Evolutionary conservation across 2,329 filamentous ascomycete species (phyloP), one percentile per base, ranked within the genome.

Genomic region (Fusarium humuli): DNA sequence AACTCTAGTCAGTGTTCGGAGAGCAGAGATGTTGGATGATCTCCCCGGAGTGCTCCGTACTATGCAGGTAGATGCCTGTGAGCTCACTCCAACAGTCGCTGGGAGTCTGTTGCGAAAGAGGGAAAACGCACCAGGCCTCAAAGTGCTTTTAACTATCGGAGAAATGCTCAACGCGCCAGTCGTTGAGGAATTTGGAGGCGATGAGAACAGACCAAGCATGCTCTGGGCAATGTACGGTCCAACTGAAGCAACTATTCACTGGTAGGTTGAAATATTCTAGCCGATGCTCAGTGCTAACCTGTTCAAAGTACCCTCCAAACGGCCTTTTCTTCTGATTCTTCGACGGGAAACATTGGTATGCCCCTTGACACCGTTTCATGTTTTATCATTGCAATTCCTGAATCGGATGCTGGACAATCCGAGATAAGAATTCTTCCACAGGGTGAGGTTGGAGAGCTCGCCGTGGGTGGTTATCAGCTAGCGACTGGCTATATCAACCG

Each of bases 171-270:
- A 92, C 6, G 84, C 86, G 44, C 87, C 88, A 11, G 91, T 98
- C 3, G 85, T 97, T 23, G 82, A 88, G 37, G 93, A 97, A 76
- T 98, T 96, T 83, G 94, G 93, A 8, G 88, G 88, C 4, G 81
- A 83, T 12, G 75, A 79, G 1, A 76, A 76, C 1, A 80, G 80
- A 10, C 77, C 82, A 3, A 90, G 92, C 71, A 90, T 97, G 45
- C 84, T 98, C 1, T 94, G 93, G 87, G 94, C 91, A 34, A 97
- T 97, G 94, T 98, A 98, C 76, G 94, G 94, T 1, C 94, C 94
- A 3, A 98, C 94, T 0, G 94, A 98, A 81, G 93, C 93, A 10
- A 90, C 94, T 0, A 97, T 98, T 61, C 94, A 98, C 77, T 98
- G 87, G 85, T 86, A 75, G 79, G 81, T 70, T 13, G 14, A 8